Evolutionary conservation across 108 stramenopile species (phyloP).

Genomic region (Schizochytrium sp.): DNA sequence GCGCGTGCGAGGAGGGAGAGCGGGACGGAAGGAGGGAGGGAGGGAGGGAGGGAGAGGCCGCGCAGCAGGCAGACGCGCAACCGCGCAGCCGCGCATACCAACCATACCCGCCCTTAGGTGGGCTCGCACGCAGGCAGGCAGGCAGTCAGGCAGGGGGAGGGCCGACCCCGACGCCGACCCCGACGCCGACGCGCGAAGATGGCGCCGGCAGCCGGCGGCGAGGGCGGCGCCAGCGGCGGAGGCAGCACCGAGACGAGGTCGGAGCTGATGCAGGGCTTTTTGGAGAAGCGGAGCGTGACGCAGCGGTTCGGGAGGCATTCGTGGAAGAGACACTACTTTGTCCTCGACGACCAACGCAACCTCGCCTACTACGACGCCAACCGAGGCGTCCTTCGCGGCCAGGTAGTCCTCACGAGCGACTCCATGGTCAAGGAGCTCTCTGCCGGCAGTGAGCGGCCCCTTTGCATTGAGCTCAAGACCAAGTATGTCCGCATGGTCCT

Average conservation of each 20-base stretch:
- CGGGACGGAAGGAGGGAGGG: no score
- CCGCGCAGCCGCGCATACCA: no score
- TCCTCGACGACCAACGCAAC: background rate
- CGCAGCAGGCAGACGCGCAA: no score
- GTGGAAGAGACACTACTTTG: slow-evolving; percentile 9
- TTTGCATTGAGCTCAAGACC: background rate
- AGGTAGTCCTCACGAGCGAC: background rate
- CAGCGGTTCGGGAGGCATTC: background rate
- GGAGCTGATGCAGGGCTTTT: slow-evolving; percentile 12
- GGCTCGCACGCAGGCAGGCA: no score
- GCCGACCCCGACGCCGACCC: no score
- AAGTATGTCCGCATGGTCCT: background rate
- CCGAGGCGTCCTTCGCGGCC: background rate
- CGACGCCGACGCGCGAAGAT: background rate
- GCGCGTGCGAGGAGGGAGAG: no score
- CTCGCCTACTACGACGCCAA: background rate
- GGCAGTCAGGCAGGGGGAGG: no score
- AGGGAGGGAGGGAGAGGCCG: no score
- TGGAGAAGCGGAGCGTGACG: background rate
- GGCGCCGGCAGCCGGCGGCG: background rate
- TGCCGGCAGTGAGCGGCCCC: background rate
- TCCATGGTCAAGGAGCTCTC: background rate
- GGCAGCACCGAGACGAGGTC: background rate
- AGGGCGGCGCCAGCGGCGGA: background rate
- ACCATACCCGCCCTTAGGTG: no score